Evolutionary conservation across 1,284 basidiomycete species (phyloP).

Genomic region (Fomes fomentarius): DNA sequence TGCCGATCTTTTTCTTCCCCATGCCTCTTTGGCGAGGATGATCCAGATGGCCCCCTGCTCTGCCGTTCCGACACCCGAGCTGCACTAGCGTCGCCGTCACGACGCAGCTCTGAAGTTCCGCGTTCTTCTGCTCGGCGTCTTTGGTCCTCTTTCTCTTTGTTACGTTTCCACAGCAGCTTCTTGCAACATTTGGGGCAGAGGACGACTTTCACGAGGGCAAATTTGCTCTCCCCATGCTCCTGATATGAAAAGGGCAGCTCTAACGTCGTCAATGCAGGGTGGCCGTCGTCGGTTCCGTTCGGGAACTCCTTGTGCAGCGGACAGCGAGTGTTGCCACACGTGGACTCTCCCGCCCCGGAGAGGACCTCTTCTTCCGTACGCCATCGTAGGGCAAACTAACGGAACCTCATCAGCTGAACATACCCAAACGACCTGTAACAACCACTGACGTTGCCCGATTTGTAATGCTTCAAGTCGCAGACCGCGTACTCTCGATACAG

Average conservation of each 20-base stretch:
- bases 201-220: constrained; percentile 87
- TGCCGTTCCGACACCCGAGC: neutral
- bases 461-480: constrained; percentile 94
- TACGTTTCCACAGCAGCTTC: constrained; percentile 87
- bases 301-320: constrained; percentile 53
- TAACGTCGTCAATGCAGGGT: constrained; percentile 60
- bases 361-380: constrained; percentile 89
- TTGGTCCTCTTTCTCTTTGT: constrained; percentile 57
- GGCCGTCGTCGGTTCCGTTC: constrained; percentile 30
- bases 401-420: neutral
- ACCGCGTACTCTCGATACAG: constrained; percentile 91
- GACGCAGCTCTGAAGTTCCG: neutral
- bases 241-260: constrained; percentile 89
- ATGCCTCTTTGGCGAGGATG: neutral
- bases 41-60: neutral
- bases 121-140: neutral
- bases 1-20: neutral
- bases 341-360: constrained; percentile 79
- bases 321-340: constrained; percentile 89
- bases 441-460: constrained; percentile 75
- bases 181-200: constrained; percentile 77
- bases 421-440: neutral
- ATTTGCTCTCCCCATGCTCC: constrained; percentile 76
- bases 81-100: neutral
- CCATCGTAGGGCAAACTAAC: constrained; percentile 87